Evolutionary conservation across 1,284 basidiomycete species (phyloP), one percentile per base, ranked within the genome.

Genomic region (Melanopsichium pennsylvanicum): DNA sequence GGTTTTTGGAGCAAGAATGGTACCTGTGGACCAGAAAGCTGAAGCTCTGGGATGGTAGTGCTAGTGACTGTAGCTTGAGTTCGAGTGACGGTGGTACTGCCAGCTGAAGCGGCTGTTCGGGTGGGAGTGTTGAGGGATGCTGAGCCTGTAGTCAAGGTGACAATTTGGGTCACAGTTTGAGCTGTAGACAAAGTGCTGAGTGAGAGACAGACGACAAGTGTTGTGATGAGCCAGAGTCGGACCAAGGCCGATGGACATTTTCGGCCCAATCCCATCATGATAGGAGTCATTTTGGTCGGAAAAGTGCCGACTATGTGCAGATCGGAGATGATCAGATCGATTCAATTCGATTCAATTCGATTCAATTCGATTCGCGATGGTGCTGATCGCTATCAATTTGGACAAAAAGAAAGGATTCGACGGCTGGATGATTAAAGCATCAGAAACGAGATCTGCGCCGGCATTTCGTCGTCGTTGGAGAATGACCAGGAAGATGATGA

Each of bases 1-100:
- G 69, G 69, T 21, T 55, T 42, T 32, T 68, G 64, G 29, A 69
- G 47, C 16, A 72, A 34, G 42, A 56, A 72, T 23, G 69, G 69
- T 4, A 72, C 69, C 13, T 63, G 49, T 1, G 60, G 48, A 10
- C 69, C 69, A 11, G 56, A 48, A 27, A 72, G 52, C 21, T 64
- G 52, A 5, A 72, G 39, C 10, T 68, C 49, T 0, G 69, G 69
- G 41, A 72, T 64, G 48, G 51, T 48, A 25, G 69, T 72, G 41
- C 49, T 48, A 21, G 61, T 70, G 46, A 58, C 61, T 15, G 38
- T 43, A 2, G 67, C 21, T 4, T 43, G 9, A 4, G 45, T 23
- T 7, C 52, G 37, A 22, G 57, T 61, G n/a, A 50, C 33, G 27
- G 48, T 45, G n/a, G 44, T 29, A 21, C 22, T 52, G 5, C 25